Percentiles rank a stretch among this genome's conserved stretches.
phyloP scores from a whole-genome alignment of 179 eudicot species.

The Amaranthus tricolor region DNA sequence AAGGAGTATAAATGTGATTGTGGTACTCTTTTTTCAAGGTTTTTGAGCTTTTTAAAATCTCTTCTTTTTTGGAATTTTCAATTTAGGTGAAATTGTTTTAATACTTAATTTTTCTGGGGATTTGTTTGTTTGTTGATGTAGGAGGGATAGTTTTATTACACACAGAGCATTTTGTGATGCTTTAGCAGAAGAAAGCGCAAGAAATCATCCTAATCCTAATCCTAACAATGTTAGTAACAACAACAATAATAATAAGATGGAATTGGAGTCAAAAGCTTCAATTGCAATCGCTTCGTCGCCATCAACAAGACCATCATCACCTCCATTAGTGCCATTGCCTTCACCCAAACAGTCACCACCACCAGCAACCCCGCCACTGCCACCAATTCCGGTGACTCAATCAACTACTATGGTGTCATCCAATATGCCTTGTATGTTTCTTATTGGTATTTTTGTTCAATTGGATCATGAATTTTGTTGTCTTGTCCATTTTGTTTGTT shows the following conservation, averaged over 20 bases:
- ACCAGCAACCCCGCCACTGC: constrained; percentile 10
- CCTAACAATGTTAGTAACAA: neutral
- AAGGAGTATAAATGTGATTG: constrained; percentile 50
- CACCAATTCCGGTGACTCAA: constrained; percentile 15
- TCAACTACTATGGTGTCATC: constrained; percentile 37
- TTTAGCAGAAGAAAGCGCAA: constrained; percentile 73
- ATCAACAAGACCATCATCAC: constrained; percentile 14
- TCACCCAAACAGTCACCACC: constrained; percentile 15
- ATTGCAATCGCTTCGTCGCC: constrained; percentile 30
- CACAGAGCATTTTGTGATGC: constrained; percentile 98
- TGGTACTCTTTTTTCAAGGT: constrained; percentile 50
- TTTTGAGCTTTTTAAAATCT: neutral
- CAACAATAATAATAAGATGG: constrained; percentile 11
- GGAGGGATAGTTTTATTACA: constrained; percentile 98
- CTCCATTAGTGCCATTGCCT: neutral
- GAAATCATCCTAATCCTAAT: constrained; percentile 35
- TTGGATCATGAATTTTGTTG: constrained; percentile 20
- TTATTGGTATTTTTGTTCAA: constrained; percentile 13
- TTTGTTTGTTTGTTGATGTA: constrained; percentile 15
- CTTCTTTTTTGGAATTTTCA: neutral
- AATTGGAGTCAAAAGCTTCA: constrained; percentile 35
- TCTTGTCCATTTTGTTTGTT: constrained; percentile 26
- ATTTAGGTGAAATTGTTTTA: neutral
- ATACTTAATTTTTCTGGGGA: neutral
- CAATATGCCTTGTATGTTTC: constrained; percentile 33